A percentile compares a stretch with the other conserved stretches of the same genome.
phyloP scores from a whole-genome alignment of 2,329 filamentous ascomycete species.

The Cercospora berteroae region DNA sequence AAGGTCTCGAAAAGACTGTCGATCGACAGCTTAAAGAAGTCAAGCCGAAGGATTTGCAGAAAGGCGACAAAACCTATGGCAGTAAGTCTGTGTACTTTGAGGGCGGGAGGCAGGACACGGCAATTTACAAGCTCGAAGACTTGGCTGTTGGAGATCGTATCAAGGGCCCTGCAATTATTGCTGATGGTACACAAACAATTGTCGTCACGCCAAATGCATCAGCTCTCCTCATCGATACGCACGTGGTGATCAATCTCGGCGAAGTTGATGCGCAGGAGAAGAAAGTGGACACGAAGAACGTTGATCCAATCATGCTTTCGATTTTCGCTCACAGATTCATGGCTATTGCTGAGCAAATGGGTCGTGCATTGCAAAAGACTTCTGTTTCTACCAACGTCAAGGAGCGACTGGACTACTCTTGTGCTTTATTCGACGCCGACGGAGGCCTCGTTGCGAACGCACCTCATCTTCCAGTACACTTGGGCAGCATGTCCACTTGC shows the following conservation, averaged over 20 bases:
- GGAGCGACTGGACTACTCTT: conserved; percentile 79
- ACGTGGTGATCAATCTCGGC: conserved; percentile 82
- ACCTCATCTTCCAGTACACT: conserved; percentile 76
- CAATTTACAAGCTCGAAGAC: conserved; percentile 78
- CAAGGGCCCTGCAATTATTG: conserved; percentile 78
- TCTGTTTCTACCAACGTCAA: conserved; percentile 79
- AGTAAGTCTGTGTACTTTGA: conserved; percentile 77
- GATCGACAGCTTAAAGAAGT: conserved; percentile 77
- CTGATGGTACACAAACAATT: conserved; percentile 87
- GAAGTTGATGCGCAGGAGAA: conserved; percentile 49
- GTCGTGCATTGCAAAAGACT: conserved; percentile 73
- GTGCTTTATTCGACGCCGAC: conserved; percentile 73
- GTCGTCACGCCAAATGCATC: conserved; percentile 77
- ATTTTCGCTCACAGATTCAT: conserved; percentile 83
- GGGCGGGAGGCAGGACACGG: conserved; percentile 71
- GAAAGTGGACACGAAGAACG: conserved; percentile 53
- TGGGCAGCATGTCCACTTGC: conserved; percentile 83
- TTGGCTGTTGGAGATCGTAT: conserved; percentile 70
- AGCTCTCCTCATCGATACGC: conserved; percentile 77
- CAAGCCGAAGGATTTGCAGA: conserved; percentile 56
- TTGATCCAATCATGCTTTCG: conserved; percentile 73
- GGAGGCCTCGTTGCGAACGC: conserved; percentile 76
- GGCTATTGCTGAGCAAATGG: conserved; percentile 85
- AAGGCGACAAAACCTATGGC: conserved; percentile 64
- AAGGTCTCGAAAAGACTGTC: conserved; percentile 74